phyloP scores from a whole-genome alignment of 2,329 filamentous ascomycete genomes.

The Phyllosticta citribraziliensis region DNA sequence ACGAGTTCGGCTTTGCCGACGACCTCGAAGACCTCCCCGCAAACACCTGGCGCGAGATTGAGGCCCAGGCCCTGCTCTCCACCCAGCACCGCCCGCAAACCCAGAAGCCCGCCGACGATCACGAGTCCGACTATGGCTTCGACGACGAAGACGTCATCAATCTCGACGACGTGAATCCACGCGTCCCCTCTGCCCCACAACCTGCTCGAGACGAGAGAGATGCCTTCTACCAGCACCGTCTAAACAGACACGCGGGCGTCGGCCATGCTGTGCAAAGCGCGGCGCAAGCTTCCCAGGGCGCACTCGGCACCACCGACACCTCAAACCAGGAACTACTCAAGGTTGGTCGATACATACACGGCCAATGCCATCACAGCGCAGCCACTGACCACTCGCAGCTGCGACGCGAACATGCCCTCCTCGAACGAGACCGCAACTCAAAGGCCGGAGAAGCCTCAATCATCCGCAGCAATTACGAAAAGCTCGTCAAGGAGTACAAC shows the following conservation, averaged over 20 bases:
- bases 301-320: conserved; percentile 14
- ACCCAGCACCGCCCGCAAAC: conserved; percentile 24
- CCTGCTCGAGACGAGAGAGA: not conserved
- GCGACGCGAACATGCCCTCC: not conserved
- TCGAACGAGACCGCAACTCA: conserved; percentile 31
- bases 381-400: conserved; percentile 1
- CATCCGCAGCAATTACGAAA: conserved; percentile 60
- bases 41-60: conserved; percentile 36
- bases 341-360: not conserved
- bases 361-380: not conserved
- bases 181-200: not conserved
- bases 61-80: conserved; percentile 33
- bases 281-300: not conserved
- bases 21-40: conserved; percentile 37
- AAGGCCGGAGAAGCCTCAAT: conserved; percentile 62
- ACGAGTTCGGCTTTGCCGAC: conserved; percentile 36
- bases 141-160: conserved; percentile 29
- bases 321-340: conserved; percentile 24
- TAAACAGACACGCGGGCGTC: not conserved
- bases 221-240: not conserved
- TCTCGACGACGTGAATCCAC: conserved; percentile 26
- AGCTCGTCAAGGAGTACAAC: conserved; percentile 52
- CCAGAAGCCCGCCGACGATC: not conserved
- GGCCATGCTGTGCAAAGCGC: not conserved
- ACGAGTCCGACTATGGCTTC: conserved; percentile 30